phyloP scores from a whole-genome alignment of 495 filamentous ascomycete species.

The Acidomyces sp. region DNA sequence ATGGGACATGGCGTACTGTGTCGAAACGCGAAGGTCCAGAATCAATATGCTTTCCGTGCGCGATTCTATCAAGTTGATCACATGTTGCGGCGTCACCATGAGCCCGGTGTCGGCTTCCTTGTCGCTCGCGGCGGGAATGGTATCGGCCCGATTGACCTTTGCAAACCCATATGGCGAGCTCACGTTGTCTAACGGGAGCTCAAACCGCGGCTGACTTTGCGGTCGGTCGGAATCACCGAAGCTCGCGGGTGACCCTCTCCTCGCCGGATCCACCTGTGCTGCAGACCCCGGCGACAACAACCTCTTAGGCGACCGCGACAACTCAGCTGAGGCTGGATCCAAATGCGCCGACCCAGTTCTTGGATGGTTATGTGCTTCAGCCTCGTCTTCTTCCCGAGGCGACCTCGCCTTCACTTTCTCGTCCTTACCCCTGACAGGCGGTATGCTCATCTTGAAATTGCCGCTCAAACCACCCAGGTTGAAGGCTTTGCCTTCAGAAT shows the following conservation, averaged over 20 bases:
- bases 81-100: slow-evolving; percentile 50
- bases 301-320: slow-evolving; percentile 19
- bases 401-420: neutral
- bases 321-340: slow-evolving; percentile 9
- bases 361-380: neutral
- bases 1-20: slow-evolving; percentile 62
- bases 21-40: slow-evolving; percentile 79
- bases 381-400: neutral
- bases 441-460: slow-evolving; percentile 22
- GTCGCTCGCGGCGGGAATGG: slow-evolving; percentile 30
- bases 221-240: slow-evolving; percentile 24
- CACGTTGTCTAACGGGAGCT: slow-evolving; percentile 35
- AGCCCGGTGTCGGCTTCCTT: slow-evolving; percentile 1
- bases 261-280: slow-evolving; percentile 27
- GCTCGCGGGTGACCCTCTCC: slow-evolving; percentile 31
- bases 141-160: slow-evolving; percentile 38
- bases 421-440: neutral
- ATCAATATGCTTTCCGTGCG: slow-evolving; percentile 49
- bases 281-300: slow-evolving; percentile 25
- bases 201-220: slow-evolving; percentile 33
- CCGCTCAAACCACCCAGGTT: slow-evolving; percentile 31
- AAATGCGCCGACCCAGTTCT: slow-evolving; percentile 1
- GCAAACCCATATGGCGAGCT: slow-evolving; percentile 18
- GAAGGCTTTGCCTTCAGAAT: slow-evolving; percentile 51
- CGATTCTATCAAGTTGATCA: slow-evolving; percentile 53